Evolutionary conservation across 2,329 filamentous ascomycete species (phyloP), one percentile per base, ranked within the genome.

Genomic region (Nakataea oryzae): DNA sequence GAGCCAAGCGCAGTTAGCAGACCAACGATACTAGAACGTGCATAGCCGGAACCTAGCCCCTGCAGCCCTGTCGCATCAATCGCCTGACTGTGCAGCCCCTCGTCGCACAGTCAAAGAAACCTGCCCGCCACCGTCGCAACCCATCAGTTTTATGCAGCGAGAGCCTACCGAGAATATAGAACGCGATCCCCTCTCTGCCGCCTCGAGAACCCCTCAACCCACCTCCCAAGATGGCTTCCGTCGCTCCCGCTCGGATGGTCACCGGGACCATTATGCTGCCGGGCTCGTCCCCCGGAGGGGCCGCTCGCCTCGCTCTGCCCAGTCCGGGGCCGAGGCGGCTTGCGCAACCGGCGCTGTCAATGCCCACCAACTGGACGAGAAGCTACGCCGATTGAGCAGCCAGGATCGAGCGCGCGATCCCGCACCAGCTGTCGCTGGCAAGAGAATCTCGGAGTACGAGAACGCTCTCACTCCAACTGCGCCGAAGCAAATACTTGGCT

Each of bases 101-200:
- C 66, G 69, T 72, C 73, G 82, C 81, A 83, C 81, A 81, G 82
- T 81, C 75, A 71, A 69, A 70, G 66, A 64, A 66, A 61, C 63
- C 60, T 26, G 66, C 66, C 59, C 62, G 68, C 69, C 70, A 69
- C 68, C 66, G 72, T 68, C 70, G 68, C 66, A 69, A 67, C 70
- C 73, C 73, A 72, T 73, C 79, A 74, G 84, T 87, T 50, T 81
- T 85, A 87, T 87, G 85, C 85, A 86, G 78, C 78, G 76, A 81
- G 81, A 80, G 79, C 77, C 76, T 66, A 70, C 70, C 69, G 76
- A 79, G 72, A 75, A 70, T 79, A 74, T 76, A 74, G 71, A 76
- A 75, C 71, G 71, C 67, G 70, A 69, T 70, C 72, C 70, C 67
- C 75, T 74, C 65, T 69, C 73, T 67, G 74, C 67, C 73, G 70